A percentile compares a stretch with the other conserved stretches of the same genome.
These are phyloP conservation scores for Podaxis sp. DNA, from an alignment of 768 basidiomycete species.

Conservation along the genomic window DNA sequence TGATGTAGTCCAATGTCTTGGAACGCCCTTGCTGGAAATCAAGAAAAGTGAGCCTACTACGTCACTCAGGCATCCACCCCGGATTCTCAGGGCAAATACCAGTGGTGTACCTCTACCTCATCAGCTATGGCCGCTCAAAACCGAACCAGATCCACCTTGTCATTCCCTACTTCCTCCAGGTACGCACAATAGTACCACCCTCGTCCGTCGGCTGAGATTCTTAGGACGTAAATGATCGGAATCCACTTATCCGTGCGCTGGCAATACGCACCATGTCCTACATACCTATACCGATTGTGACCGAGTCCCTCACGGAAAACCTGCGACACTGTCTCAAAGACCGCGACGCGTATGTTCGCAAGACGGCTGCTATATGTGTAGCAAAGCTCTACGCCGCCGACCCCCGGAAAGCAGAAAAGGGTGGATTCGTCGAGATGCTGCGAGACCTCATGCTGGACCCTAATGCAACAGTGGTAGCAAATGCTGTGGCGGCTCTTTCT, in stretches of 20 bases:
- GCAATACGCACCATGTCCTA: constrained; percentile 99
- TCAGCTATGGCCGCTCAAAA: constrained; percentile 93
- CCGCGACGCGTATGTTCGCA: constrained; percentile 95
- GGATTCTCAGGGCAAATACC: constrained; percentile 15
- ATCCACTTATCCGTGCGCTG: constrained; percentile 93
- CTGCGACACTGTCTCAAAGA: constrained; percentile 91
- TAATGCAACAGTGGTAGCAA: constrained; percentile 96
- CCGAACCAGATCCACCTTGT: constrained; percentile 92
- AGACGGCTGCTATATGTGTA: constrained; percentile 97
- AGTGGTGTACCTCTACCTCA: constrained; percentile 98
- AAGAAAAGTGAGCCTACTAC: constrained; percentile 83
- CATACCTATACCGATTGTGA: constrained; percentile 88
- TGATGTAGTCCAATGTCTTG: constrained; percentile 93
- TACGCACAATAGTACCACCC: constrained; percentile 25
- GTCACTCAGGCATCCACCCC: background rate
- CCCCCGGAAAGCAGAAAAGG: constrained; percentile 79
- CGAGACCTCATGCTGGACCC: constrained; percentile 88
- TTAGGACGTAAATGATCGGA: constrained; percentile 93
- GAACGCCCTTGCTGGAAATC: constrained; percentile 94
- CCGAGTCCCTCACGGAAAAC: constrained; percentile 82
- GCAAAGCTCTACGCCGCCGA: constrained; percentile 93
- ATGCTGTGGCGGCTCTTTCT: constrained; percentile 94
- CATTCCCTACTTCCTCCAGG: constrained; percentile 87
- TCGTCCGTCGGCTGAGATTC: constrained; percentile 14
- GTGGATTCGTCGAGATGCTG: constrained; percentile 87